Evolutionary conservation across 2,329 filamentous ascomycete genomes (phyloP), one percentile per base, ranked within the genome.

Genomic region (Colletotrichum graminicola): DNA sequence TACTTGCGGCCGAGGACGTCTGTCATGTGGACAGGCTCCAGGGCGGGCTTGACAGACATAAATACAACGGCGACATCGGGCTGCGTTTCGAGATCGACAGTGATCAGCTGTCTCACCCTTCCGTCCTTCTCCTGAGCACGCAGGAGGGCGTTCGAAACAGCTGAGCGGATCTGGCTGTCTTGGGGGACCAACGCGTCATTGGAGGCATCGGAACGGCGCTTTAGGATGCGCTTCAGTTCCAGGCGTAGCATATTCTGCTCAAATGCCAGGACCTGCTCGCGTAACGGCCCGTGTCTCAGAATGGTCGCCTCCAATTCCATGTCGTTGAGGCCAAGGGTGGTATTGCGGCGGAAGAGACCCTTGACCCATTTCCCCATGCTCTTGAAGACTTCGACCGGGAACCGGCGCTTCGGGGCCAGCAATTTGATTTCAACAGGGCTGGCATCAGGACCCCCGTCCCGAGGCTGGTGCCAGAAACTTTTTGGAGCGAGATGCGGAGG

Each of bases 111-210:
- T 5, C 68, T 59, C 34, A n/a, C 36, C 5, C 68, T 60, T 1
- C 68, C 68, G 39, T 71, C 68, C 45, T 71, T 71, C 14, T 41
- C 57, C 14, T 67, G 57, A 0, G 68, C 64, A 23, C 65, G 68
- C 36, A 54, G 54, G 0, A 60, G 68, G 6, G 68, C 64, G 23
- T 49, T 47, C 18, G 57, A 52, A 0, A 71, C 59, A 12, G 68
- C 64, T 0, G 45, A 12, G 23, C 68, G 68, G 26, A 63, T 39
- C 10, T 68, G 59, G 1, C 36, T 36, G 0, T 68, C 68, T 3
- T 63, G 45, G 1, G 57, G 34, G 14, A 68, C 23, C 6, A 71
- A 41, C 59, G 51, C 57, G 21, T 71, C 68, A 1, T 43, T 45
- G 2, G 68, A 55, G 14, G 29, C 36, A 1, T 49, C 39, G 5